These are phyloP conservation scores for Rheum nobile DNA, from an alignment of 148 eudicot species.

Conservation along the genomic window DNA sequence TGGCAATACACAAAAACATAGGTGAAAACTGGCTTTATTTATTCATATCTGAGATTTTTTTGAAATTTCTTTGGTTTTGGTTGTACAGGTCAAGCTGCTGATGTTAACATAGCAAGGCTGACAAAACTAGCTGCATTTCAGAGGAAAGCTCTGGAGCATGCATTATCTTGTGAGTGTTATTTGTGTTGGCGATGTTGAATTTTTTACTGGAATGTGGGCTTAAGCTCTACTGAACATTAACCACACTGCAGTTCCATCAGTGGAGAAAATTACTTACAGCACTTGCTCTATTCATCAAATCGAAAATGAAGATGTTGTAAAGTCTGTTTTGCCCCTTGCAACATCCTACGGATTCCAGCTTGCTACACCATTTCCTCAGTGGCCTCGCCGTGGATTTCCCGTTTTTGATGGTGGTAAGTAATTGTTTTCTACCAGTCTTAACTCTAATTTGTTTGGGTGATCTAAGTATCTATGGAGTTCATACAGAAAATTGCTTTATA, in stretches of 20 bases:
- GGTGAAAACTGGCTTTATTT: not conserved
- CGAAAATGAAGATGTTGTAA: constrained; percentile 91
- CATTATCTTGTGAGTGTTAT: constrained; percentile 68
- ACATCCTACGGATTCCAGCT: constrained; percentile 60
- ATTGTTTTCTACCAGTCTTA: not conserved
- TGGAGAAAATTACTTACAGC: constrained; percentile 92
- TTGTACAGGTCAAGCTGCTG: constrained; percentile 25
- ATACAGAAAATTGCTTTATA: not conserved
- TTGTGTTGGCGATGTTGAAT: not conserved
- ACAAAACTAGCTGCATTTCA: constrained; percentile 78
- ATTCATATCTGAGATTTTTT: not conserved
- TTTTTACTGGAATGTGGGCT: not conserved
- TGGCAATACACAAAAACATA: not conserved
- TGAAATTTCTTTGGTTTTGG: not conserved
- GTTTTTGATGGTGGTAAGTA: constrained; percentile 82
- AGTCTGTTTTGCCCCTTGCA: constrained; percentile 61
- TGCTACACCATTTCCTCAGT: constrained; percentile 58
- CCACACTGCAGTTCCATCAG: constrained; percentile 61
- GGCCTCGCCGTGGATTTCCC: constrained; percentile 93
- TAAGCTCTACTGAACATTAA: not conserved
- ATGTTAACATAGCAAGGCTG: constrained; percentile 35
- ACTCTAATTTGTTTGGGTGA: not conserved
- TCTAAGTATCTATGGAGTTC: not conserved
- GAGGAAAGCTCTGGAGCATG: constrained; percentile 77
- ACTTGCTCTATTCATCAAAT: constrained; percentile 86